A percentile compares a stretch with the other conserved stretches of the same genome.
phyloP scores from a whole-genome alignment of 2,329 filamentous ascomycete species.

The Colletotrichum gigasporum region DNA sequence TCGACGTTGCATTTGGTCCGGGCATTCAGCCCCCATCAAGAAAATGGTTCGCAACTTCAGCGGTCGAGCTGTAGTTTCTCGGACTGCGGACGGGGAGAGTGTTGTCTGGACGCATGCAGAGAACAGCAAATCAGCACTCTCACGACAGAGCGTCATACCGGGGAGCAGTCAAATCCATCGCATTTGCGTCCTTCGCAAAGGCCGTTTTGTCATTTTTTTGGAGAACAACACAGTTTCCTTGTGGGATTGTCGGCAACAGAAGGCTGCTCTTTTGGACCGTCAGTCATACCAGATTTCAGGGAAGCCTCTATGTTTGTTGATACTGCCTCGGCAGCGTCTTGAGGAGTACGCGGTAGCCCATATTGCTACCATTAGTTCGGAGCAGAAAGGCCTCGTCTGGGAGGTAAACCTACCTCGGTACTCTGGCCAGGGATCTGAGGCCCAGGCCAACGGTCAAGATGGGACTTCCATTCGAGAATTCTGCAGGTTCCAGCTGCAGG shows the following conservation, averaged over 20 bases:
- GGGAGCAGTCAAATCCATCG: slow-evolving; percentile 79
- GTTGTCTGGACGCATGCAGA: slow-evolving; percentile 82
- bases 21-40: slow-evolving; percentile 81
- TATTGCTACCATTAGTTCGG: slow-evolving; percentile 83
- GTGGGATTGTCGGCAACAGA: slow-evolving; percentile 77
- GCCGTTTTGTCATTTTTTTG: slow-evolving; percentile 83
- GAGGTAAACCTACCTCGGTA: slow-evolving; percentile 71
- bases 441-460: slow-evolving; percentile 43
- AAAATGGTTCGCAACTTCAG: slow-evolving; percentile 89
- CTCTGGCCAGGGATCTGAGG: slow-evolving; percentile 35
- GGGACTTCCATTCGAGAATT: slow-evolving; percentile 68
- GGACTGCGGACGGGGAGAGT: slow-evolving; percentile 80
- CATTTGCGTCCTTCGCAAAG: slow-evolving; percentile 80
- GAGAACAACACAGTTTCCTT: slow-evolving; percentile 76
- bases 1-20: slow-evolving; percentile 78
- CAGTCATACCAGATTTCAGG: slow-evolving; percentile 69
- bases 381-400: slow-evolving; percentile 84
- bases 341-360: slow-evolving; percentile 69
- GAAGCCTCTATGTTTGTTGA: slow-evolving; percentile 82
- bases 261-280: slow-evolving; percentile 67
- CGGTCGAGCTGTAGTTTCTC: slow-evolving; percentile 81
- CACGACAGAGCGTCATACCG: slow-evolving; percentile 74
- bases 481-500: slow-evolving; percentile 74
- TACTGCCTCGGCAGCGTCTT: slow-evolving; percentile 71
- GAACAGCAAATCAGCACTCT: slow-evolving; percentile 62